Evolutionary conservation across 345 rosid species (phyloP).

Genomic region (Linum trigynum): DNA sequence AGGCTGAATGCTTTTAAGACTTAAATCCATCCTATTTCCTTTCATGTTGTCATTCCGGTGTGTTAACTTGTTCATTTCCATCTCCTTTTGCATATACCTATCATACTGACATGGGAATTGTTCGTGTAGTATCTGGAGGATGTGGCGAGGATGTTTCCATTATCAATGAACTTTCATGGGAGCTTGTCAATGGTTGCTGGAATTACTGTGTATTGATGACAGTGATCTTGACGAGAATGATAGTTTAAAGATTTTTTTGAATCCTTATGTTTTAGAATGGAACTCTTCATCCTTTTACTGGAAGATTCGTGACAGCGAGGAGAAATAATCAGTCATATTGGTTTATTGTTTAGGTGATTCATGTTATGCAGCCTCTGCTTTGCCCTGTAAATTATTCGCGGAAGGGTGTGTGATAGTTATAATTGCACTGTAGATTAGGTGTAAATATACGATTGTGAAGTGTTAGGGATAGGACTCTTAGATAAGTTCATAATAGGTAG

Average conservation of each 20-base stretch:
- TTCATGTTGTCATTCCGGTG: background rate
- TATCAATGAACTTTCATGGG: slow-evolving; percentile 23
- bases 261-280: slow-evolving; percentile 5
- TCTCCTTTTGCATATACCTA: background rate
- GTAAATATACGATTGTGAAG: background rate
- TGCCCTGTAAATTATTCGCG: slow-evolving; percentile 7
- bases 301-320: slow-evolving; percentile 11
- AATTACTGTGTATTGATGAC: slow-evolving; percentile 20
- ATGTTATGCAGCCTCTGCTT: slow-evolving; percentile 4
- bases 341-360: slow-evolving; percentile 10
- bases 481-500: background rate
- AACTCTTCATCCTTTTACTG: slow-evolving; percentile 10
- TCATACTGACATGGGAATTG: slow-evolving; percentile 14
- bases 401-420: background rate
- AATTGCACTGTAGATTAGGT: background rate
- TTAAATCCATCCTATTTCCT: background rate
- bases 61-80: background rate
- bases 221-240: slow-evolving; percentile 24
- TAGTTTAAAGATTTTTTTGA: slow-evolving; percentile 11
- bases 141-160: slow-evolving; percentile 7
- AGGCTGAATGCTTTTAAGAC: background rate
- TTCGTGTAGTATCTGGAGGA: slow-evolving; percentile 17
- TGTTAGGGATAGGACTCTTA: background rate
- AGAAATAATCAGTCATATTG: slow-evolving; percentile 14
- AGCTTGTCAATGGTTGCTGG: slow-evolving; percentile 25